These are phyloP conservation scores for Lachnellula subtilissima DNA, from an alignment of 2,329 filamentous ascomycete genomes.

Conservation along the genomic window DNA sequence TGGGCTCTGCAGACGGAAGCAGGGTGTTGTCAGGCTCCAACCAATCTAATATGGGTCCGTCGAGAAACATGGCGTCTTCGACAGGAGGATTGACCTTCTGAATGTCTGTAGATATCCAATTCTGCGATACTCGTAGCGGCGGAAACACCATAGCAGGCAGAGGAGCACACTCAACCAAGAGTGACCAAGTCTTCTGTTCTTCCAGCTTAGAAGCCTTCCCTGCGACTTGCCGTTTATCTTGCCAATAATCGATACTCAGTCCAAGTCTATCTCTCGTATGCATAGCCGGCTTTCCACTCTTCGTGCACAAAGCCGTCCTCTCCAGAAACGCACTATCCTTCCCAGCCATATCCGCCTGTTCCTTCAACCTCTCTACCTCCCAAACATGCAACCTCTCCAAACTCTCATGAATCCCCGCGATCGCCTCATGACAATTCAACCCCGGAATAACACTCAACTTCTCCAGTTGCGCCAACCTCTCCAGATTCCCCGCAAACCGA, in stretches of 20 bases:
- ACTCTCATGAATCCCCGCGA: constrained; percentile 68
- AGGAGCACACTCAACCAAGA: constrained; percentile 61
- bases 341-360: constrained; percentile 41
- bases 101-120: constrained; percentile 68
- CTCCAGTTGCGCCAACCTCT: constrained; percentile 64
- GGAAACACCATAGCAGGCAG: constrained; percentile 43
- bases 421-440: constrained; percentile 72
- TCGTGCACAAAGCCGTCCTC: constrained; percentile 52
- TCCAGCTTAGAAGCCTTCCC: constrained; percentile 31
- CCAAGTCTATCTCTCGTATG: constrained; percentile 64
- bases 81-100: constrained; percentile 49
- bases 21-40: constrained; percentile 64
- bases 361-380: constrained; percentile 56
- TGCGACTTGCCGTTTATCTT: constrained; percentile 50
- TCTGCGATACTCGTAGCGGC: constrained; percentile 64
- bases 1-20: constrained; percentile 40
- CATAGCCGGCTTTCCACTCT: constrained; percentile 66
- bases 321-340: constrained; percentile 40
- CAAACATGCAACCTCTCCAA: constrained; percentile 65
- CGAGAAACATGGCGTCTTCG: constrained; percentile 31
- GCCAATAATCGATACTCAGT: constrained; percentile 74
- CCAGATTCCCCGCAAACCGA: constrained; percentile 66
- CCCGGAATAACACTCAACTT: constrained; percentile 63
- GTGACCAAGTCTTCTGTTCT: constrained; percentile 52
- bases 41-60: constrained; percentile 57